Evolutionary conservation across 148 eudicot species (phyloP).

Genomic region (Bassia scoparia): DNA sequence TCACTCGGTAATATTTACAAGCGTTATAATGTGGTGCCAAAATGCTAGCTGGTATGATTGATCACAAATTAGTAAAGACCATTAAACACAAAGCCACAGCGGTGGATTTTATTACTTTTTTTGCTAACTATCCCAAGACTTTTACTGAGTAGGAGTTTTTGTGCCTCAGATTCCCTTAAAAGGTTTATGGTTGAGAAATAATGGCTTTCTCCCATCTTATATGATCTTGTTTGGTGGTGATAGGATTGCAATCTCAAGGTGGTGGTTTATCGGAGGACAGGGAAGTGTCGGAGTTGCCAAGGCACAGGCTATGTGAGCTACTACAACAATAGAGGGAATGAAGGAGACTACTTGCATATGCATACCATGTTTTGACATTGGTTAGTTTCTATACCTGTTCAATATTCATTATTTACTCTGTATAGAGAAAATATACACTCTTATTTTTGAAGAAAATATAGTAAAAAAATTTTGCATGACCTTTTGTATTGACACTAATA

Average conservation of each 20-base stretch:
- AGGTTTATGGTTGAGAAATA: neutral
- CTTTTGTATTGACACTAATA: neutral
- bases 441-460: neutral
- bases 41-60: neutral
- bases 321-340: slow-evolving; percentile 76
- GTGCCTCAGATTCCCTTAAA: slow-evolving; percentile 1
- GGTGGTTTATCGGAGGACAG: slow-evolving; percentile 96
- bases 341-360: slow-evolving; percentile 80
- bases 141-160: neutral
- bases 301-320: slow-evolving; percentile 79
- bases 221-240: slow-evolving; percentile 18
- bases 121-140: neutral
- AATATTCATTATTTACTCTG: neutral
- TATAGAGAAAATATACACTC: neutral
- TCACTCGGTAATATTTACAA: neutral
- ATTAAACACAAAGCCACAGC: too few relatives aligned
- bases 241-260: slow-evolving; percentile 83
- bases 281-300: slow-evolving; percentile 95
- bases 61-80: neutral
- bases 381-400: slow-evolving; percentile 36
- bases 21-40: neutral
- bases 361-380: slow-evolving; percentile 87
- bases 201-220: neutral
- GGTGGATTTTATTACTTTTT: too few relatives aligned
- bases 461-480: neutral